phyloP scores from a whole-genome alignment of 2,329 filamentous ascomycete genomes.

The Colletotrichum orbiculare region DNA sequence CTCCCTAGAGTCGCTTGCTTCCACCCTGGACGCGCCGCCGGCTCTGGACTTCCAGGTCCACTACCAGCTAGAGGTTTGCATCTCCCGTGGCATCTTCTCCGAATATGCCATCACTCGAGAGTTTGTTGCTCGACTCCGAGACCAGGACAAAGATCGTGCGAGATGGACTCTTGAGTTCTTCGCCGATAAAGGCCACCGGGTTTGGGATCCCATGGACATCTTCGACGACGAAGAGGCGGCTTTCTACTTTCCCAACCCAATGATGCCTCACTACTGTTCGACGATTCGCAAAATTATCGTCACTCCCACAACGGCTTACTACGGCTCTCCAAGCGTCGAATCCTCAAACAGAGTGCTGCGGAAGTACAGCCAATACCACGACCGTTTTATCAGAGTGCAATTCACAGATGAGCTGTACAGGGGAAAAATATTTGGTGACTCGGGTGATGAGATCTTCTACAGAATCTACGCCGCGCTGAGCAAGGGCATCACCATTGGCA shows the following conservation, averaged over 20 bases:
- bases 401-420: constrained; percentile 83
- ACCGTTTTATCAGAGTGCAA: constrained; percentile 88
- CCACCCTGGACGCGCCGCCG: constrained; percentile 52
- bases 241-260: constrained; percentile 57
- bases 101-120: constrained; percentile 77
- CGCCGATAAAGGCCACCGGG: constrained; percentile 69
- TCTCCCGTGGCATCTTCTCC: constrained; percentile 81
- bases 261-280: constrained; percentile 77
- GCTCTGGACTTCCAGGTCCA: constrained; percentile 76
- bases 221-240: constrained; percentile 68
- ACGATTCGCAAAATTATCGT: constrained; percentile 81
- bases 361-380: constrained; percentile 72
- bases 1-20: constrained; percentile 48
- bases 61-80: constrained; percentile 92
- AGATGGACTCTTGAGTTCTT: constrained; percentile 79
- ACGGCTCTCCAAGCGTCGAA: constrained; percentile 82
- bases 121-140: constrained; percentile 74
- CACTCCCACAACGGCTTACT: constrained; percentile 86
- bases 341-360: constrained; percentile 89
- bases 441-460: constrained; percentile 72
- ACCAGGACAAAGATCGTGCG: constrained; percentile 59
- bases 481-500: constrained; percentile 85
- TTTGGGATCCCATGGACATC: constrained; percentile 78
- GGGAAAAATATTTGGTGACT: constrained; percentile 68
- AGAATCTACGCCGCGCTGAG: constrained; percentile 77